A percentile compares a stretch with the other conserved stretches of the same genome.
These are phyloP conservation scores for Globisporangium middletonii DNA, from an alignment of 352 stramenopile genomes.

Conservation along the genomic window DNA sequence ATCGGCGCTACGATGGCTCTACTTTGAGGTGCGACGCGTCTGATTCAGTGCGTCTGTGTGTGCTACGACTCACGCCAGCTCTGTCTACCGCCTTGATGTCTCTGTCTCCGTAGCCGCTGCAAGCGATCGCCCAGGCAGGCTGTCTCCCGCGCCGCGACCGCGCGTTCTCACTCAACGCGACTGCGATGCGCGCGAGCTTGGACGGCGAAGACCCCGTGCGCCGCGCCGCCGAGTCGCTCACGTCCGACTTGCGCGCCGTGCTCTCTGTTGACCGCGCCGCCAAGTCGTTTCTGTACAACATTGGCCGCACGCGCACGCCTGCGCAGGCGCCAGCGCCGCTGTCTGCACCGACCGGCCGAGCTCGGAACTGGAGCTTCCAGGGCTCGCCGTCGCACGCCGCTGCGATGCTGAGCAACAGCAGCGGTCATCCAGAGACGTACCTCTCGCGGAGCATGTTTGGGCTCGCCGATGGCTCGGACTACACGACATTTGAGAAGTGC, in stretches of 20 bases:
- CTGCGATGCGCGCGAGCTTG: constrained; percentile 10
- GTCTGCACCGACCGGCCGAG: constrained; percentile 23
- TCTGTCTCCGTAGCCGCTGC: constrained; percentile 32
- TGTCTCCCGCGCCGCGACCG: constrained; percentile 53
- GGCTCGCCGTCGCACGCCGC: constrained; percentile 11
- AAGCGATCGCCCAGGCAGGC: constrained; percentile 56
- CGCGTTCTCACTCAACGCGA: constrained; percentile 24
- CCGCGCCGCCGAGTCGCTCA: constrained; percentile 47
- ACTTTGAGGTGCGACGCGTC: constrained; percentile 53
- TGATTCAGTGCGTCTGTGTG: background rate
- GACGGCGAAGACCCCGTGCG: constrained; percentile 35
- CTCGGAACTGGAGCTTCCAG: constrained; percentile 38
- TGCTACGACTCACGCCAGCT: background rate
- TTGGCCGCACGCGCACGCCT: constrained; percentile 37
- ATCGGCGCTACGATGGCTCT: constrained; percentile 65
- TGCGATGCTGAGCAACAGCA: no score
- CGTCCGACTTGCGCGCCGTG: constrained; percentile 55
- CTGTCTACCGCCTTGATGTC: background rate
- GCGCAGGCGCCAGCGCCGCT: constrained; percentile 20
- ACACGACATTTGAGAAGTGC: constrained; percentile 81
- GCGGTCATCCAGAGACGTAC: background rate
- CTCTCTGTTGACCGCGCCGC: constrained; percentile 60
- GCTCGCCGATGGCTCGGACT: constrained; percentile 45
- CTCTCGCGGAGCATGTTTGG: constrained; percentile 22
- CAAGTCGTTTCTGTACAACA: constrained; percentile 73